Evolutionary conservation across 768 basidiomycete species (phyloP).

Genomic region (Pulveroboletus ravenelii): DNA sequence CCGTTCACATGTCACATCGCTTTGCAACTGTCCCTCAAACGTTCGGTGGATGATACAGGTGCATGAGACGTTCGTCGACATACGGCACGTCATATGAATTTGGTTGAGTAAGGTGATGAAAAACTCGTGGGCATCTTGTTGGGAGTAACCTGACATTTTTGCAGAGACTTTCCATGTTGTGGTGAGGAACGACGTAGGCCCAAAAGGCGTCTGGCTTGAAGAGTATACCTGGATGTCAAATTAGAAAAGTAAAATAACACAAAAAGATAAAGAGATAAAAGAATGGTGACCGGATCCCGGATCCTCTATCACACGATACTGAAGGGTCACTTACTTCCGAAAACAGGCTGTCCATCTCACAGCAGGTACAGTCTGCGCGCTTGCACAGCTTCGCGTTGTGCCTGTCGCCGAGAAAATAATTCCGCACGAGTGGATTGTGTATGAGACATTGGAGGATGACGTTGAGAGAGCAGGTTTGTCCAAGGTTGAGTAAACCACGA

Average conservation of each 20-base stretch:
- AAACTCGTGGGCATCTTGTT: conserved; percentile 92
- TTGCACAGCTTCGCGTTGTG: conserved; percentile 76
- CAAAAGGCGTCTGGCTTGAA: conserved; percentile 58
- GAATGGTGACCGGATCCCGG: background rate
- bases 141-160: conserved; percentile 86
- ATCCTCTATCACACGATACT: background rate
- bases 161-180: conserved; percentile 76
- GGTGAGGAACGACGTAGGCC: conserved; percentile 77
- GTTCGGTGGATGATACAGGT: conserved; percentile 90
- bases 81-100: conserved; percentile 74
- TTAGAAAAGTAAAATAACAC: background rate
- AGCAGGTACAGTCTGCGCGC: conserved; percentile 73
- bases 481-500: conserved; percentile 82
- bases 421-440: conserved; percentile 84
- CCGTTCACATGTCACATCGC: conserved; percentile 83
- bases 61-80: conserved; percentile 73
- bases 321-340: conserved; percentile 47
- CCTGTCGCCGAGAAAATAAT: conserved; percentile 86
- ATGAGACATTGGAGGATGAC: conserved; percentile 85
- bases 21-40: conserved; percentile 82
- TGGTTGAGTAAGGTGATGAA: conserved; percentile 83
- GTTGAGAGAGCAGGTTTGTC: conserved; percentile 92
- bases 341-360: conserved; percentile 89
- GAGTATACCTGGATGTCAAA: conserved; percentile 45
- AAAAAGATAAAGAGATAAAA: background rate